phyloP scores from a whole-genome alignment of 768 basidiomycete species.

The Naematelia aurantialba region DNA sequence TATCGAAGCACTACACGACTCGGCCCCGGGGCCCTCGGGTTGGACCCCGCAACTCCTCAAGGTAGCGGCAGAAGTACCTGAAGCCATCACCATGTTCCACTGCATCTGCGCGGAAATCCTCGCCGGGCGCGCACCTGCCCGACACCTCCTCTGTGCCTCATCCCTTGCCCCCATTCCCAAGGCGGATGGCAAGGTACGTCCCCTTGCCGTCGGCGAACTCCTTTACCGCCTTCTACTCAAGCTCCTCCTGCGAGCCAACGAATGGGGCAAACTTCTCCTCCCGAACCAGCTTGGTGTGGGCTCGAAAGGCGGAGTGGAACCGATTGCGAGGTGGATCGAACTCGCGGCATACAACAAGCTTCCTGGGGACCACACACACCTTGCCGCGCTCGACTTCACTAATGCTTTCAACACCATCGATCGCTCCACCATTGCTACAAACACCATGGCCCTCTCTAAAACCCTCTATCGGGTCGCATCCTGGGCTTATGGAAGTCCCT shows the following conservation, averaged over 20 bases:
- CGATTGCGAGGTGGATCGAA: conserved; percentile 14
- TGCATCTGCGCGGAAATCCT: neutral
- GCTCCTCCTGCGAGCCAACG: conserved; percentile 4
- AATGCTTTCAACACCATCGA: conserved; percentile 34
- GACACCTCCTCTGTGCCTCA: conserved; percentile 7
- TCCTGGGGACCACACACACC: conserved; percentile 5
- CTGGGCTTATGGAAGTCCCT: conserved; percentile 1
- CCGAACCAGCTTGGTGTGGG: conserved; percentile 18
- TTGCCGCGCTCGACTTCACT: conserved; percentile 22
- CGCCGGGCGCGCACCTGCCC: conserved; percentile 12
- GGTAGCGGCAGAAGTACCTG: neutral
- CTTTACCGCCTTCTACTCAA: conserved; percentile 20
- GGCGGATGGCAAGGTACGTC: conserved; percentile 1
- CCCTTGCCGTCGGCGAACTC: conserved; percentile 23
- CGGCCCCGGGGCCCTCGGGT: conserved; percentile 6
- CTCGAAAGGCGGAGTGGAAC: conserved; percentile 21
- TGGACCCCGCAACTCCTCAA: conserved; percentile 14
- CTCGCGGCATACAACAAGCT: conserved; percentile 12
- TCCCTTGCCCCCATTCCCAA: conserved; percentile 5
- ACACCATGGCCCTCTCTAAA: conserved; percentile 14
- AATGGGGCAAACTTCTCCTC: neutral
- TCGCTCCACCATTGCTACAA: conserved; percentile 2
- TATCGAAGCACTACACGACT: too few relatives aligned
- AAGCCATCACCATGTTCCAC: neutral
- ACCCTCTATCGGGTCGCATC: conserved; percentile 8